phyloP scores from a whole-genome alignment of 2,329 filamentous ascomycete genomes.

The Pezicula radicicola region DNA sequence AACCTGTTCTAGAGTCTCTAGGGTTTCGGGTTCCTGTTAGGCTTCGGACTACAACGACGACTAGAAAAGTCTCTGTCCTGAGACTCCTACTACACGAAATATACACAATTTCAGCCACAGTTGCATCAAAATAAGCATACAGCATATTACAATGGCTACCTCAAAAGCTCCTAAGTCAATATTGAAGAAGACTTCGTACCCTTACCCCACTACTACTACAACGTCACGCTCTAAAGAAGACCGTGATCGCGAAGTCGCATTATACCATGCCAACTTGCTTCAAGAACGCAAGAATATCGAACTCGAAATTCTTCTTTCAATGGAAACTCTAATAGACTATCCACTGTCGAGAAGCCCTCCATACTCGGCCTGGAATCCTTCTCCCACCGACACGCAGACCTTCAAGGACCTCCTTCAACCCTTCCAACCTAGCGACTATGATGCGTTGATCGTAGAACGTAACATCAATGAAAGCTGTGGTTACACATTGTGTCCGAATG shows the following conservation, averaged over 20 bases:
- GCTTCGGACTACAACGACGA: too few species aligned
- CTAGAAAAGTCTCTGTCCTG: too few species aligned
- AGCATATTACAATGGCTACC: constrained; percentile 20
- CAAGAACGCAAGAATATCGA: constrained; percentile 81
- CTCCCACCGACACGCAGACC: constrained; percentile 54
- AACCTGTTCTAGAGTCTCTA: too few species aligned
- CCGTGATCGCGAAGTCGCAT: constrained; percentile 59
- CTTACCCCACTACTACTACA: constrained; percentile 34
- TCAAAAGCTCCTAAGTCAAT: constrained; percentile 46
- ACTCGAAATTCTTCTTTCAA: constrained; percentile 69
- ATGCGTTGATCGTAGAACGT: constrained; percentile 83
- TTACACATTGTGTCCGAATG: constrained; percentile 72
- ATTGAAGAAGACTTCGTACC: constrained; percentile 53
- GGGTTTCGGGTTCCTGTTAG: too few species aligned
- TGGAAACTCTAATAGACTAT: constrained; percentile 49
- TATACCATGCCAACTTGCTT: constrained; percentile 79
- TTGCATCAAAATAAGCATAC: too few species aligned
- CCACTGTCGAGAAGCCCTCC: constrained; percentile 41
- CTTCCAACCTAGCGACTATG: constrained; percentile 88
- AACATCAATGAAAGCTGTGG: constrained; percentile 82
- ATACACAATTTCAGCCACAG: neutral
- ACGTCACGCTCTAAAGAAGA: constrained; percentile 41
- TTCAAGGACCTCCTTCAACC: constrained; percentile 66
- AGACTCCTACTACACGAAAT: too few species aligned
- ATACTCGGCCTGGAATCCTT: constrained; percentile 47